These are phyloP conservation scores for Exophiala calicioides DNA, from an alignment of 2,329 filamentous ascomycete species.

Conservation along the genomic window DNA sequence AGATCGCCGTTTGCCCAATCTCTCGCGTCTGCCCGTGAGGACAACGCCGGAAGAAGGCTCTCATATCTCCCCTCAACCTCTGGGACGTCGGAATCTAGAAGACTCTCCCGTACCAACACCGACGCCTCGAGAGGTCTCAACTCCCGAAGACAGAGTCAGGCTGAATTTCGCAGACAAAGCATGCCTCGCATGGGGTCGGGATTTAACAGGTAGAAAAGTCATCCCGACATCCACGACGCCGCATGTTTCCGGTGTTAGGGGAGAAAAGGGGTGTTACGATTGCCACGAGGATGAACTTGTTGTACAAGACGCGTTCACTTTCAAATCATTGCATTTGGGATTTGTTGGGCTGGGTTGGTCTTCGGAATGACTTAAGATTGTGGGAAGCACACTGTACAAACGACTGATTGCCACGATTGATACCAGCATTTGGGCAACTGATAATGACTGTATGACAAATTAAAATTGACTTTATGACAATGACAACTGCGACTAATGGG, in stretches of 20 bases:
- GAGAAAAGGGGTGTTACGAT: neutral
- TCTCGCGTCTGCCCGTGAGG: conserved; percentile 50
- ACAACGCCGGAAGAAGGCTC: conserved; percentile 35
- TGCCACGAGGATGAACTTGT: no score
- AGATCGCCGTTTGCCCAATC: conserved; percentile 66
- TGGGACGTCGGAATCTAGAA: conserved; percentile 18
- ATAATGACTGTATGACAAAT: no score
- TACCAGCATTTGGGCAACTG: no score
- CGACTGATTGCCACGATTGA: no score
- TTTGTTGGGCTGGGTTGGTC: no score
- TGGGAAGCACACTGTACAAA: no score
- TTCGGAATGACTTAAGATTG: no score
- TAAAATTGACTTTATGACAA: no score
- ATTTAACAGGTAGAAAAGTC: conserved; percentile 9
- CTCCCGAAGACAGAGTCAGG: conserved; percentile 23
- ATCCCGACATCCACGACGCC: neutral
- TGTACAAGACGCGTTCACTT: no score
- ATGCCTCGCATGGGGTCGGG: conserved; percentile 14
- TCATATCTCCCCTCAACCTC: conserved; percentile 38
- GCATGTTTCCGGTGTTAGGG: neutral
- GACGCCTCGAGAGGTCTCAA: conserved; percentile 15
- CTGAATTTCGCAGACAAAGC: conserved; percentile 20
- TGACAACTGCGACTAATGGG: no score
- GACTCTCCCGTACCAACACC: conserved; percentile 19
- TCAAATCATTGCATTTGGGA: no score